phyloP scores from a whole-genome alignment of 345 rosid genomes.

The Lumnitzera littorea region DNA sequence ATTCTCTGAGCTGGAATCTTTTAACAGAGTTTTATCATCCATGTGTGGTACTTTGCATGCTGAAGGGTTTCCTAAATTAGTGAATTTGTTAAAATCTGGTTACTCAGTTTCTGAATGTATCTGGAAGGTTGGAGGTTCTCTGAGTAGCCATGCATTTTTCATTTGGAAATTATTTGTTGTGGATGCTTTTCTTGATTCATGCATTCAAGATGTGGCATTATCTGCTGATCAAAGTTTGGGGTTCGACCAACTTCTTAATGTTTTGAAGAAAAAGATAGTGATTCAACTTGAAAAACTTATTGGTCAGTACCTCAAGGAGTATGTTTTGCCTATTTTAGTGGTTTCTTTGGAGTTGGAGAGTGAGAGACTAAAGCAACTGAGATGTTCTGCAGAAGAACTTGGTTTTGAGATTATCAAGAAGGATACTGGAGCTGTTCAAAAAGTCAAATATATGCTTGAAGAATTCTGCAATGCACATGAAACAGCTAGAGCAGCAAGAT shows the following conservation, averaged over 20 bases:
- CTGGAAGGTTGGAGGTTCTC: constrained; percentile 62
- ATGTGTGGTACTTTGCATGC: constrained; percentile 30
- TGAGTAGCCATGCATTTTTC: constrained; percentile 58
- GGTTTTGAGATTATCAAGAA: constrained; percentile 32
- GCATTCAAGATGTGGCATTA: constrained; percentile 66
- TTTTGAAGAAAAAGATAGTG: constrained; percentile 68
- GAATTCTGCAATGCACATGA: constrained; percentile 84
- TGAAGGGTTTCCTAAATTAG: constrained; percentile 36
- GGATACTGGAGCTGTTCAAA: constrained; percentile 39
- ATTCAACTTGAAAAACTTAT: constrained; percentile 66
- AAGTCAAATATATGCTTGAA: constrained; percentile 68
- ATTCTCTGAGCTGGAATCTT: constrained; percentile 58
- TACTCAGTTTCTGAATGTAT: constrained; percentile 43
- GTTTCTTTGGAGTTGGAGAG: constrained; percentile 58
- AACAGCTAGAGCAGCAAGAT: constrained; percentile 74
- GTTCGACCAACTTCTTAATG: constrained; percentile 72
- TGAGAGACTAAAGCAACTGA: constrained; percentile 41
- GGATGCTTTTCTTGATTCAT: constrained; percentile 77
- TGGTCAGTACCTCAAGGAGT: constrained; percentile 49
- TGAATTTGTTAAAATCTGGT: constrained; percentile 46
- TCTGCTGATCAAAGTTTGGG: constrained; percentile 74
- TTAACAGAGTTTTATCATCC: constrained; percentile 43
- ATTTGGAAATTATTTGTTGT: constrained; percentile 78
- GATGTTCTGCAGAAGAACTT: constrained; percentile 34
- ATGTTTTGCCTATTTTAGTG: constrained; percentile 50